A percentile compares a stretch with the other conserved stretches of the same genome.
These are phyloP conservation scores for Pisolithus microcarpus DNA, from an alignment of 768 basidiomycete genomes.

Conservation along the genomic window DNA sequence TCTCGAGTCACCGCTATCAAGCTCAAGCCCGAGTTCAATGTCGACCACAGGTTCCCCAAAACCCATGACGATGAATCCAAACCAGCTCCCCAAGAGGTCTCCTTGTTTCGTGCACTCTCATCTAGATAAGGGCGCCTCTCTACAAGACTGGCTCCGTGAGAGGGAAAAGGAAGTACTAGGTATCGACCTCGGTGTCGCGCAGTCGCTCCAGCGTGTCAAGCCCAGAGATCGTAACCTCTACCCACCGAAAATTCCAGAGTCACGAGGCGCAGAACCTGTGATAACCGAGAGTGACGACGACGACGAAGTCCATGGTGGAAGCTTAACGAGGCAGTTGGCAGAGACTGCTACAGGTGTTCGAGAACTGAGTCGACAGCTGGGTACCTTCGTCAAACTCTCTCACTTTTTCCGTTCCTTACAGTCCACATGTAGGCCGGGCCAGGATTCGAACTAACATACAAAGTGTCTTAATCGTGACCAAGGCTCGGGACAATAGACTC, in stretches of 20 bases:
- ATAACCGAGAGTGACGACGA: constrained; percentile 39
- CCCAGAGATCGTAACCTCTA: constrained; percentile 7
- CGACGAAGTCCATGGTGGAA: constrained; percentile 65
- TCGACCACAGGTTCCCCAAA: constrained; percentile 18
- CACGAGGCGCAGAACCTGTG: constrained; percentile 11
- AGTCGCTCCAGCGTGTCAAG: constrained; percentile 33
- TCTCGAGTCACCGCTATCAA: constrained; percentile 6
- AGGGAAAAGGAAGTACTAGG: constrained; percentile 21
- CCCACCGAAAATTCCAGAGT: constrained; percentile 6
- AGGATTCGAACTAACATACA: constrained; percentile 89
- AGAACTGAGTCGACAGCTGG: constrained; percentile 98
- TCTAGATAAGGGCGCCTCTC: constrained; percentile 73
- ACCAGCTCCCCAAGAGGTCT: constrained; percentile 35
- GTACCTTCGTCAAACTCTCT: constrained; percentile 36
- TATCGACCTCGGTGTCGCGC: constrained; percentile 43
- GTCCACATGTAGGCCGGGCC: constrained; percentile 62
- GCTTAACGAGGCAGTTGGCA: constrained; percentile 85
- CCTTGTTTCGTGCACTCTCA: constrained; percentile 94
- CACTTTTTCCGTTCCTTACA: constrained; percentile 7
- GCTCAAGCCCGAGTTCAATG: constrained; percentile 23
- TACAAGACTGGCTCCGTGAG: constrained; percentile 65
- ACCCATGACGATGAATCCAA: constrained; percentile 22
- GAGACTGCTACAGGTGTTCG: constrained; percentile 96
- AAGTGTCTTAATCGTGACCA: constrained; percentile 90
- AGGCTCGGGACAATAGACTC: constrained; percentile 93